Conservation (phyloP, 495 filamentous ascomycete species). For the Parathielavia appendiculata region DNA sequence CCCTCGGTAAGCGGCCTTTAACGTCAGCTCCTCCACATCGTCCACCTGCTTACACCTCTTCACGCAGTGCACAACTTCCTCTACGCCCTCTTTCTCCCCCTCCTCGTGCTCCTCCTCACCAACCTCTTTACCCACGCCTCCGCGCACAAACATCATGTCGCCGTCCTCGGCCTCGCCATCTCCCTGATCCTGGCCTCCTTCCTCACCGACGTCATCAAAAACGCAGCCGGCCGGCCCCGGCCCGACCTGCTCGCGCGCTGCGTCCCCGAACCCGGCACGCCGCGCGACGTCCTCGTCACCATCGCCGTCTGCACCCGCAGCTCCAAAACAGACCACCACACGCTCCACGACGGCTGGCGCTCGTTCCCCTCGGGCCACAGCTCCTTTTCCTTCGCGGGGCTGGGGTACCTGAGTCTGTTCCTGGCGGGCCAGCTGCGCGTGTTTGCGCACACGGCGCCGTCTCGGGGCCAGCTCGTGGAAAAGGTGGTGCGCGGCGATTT, state of each 20-base stretch:
- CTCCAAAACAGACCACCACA: constrained; percentile 59
- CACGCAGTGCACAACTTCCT: constrained; percentile 62
- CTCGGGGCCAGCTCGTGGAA: constrained; percentile 17
- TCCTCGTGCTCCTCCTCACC: constrained; percentile 60
- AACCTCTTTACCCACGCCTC: constrained; percentile 54
- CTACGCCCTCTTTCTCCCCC: constrained; percentile 68
- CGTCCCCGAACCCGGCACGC: constrained; percentile 61
- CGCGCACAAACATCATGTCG: constrained; percentile 81
- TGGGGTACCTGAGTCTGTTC: constrained; percentile 80
- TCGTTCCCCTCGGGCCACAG: constrained; percentile 89
- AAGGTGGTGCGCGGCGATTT: constrained; percentile 50
- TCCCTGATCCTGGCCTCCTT: constrained; percentile 72
- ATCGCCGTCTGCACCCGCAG: constrained; percentile 68
- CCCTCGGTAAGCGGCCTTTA: constrained; percentile 55
- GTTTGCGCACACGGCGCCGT: constrained; percentile 53
- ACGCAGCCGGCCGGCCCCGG: constrained; percentile 80
- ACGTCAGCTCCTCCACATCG: not conserved
- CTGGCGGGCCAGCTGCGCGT: constrained; percentile 73
- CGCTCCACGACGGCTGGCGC: constrained; percentile 86
- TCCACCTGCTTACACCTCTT: not conserved
- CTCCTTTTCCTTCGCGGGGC: constrained; percentile 76
- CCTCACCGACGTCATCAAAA: constrained; percentile 89
- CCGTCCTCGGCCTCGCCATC: constrained; percentile 72
- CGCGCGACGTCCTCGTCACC: constrained; percentile 60
- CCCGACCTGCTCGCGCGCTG: constrained; percentile 90